Conservation (phyloP, 177 flowering plant species). For the Vitis hybrid region DNA sequence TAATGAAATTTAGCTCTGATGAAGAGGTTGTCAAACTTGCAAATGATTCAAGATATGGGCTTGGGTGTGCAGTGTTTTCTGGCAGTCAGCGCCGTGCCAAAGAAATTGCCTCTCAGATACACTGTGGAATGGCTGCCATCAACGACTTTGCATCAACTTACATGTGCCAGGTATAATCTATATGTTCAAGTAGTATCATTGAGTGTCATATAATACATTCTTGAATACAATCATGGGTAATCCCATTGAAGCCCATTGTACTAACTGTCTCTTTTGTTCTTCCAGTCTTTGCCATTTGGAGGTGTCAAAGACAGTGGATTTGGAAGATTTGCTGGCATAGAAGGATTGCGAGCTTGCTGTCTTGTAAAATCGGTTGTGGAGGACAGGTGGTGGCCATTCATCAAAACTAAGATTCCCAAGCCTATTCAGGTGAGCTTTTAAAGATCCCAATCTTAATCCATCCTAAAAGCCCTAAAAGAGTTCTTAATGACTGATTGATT, state of each 20-base stretch:
- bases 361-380: conserved; percentile 94
- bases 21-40: conserved; percentile 84
- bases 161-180: conserved; percentile 83
- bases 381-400: conserved; percentile 93
- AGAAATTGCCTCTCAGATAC: conserved; percentile 75
- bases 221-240: too few species aligned
- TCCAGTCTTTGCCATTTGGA: conserved; percentile 94
- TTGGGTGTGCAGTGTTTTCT: conserved; percentile 97
- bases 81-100: conserved; percentile 77
- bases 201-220: too few species aligned
- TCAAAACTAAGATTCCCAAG: conserved; percentile 90
- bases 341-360: conserved; percentile 95
- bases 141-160: conserved; percentile 92
- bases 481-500: neutral
- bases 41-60: conserved; percentile 85
- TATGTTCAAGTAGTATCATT: neutral
- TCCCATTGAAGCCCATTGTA: too few species aligned
- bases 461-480: neutral
- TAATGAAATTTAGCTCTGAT: conserved; percentile 86
- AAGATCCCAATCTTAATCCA: neutral
- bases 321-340: conserved; percentile 95
- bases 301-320: conserved; percentile 96
- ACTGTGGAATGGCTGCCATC: conserved; percentile 88
- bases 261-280: conserved; percentile 14
- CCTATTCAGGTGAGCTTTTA: conserved; percentile 69